Conservation (phyloP, 495 filamentous ascomycete species). For the Hypoxylon trugodes region DNA sequence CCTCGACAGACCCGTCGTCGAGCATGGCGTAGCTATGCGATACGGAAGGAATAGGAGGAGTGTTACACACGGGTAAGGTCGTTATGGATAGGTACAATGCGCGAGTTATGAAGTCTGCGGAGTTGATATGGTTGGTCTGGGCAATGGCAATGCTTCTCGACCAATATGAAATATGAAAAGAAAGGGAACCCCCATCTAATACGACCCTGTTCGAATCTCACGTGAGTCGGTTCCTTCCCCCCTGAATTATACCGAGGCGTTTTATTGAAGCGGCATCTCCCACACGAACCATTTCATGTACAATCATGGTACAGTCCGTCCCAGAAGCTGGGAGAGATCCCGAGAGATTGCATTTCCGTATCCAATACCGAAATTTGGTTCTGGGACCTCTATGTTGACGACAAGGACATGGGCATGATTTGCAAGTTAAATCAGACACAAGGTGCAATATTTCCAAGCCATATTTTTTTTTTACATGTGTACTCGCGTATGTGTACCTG, state of each 20-base stretch:
- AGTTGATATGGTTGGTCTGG: slow-evolving; percentile 28
- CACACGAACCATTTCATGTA: slow-evolving; percentile 26
- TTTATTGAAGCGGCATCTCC: slow-evolving; percentile 20
- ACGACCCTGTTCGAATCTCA: slow-evolving; percentile 4
- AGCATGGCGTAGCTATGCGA: slow-evolving; percentile 16
- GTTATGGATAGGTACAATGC: not conserved
- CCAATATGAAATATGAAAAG: slow-evolving; percentile 35
- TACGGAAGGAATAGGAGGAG: not conserved
- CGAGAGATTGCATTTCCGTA: slow-evolving; percentile 9
- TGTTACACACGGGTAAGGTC: not conserved
- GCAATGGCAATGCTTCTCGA: slow-evolving; percentile 23
- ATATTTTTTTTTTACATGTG: no score
- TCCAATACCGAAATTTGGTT: no score
- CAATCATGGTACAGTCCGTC: slow-evolving; percentile 19
- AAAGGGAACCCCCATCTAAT: slow-evolving; percentile 18
- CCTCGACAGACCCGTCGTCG: slow-evolving; percentile 29
- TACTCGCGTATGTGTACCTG: no score
- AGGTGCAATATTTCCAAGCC: no score
- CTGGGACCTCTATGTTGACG: no score
- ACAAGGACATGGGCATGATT: no score
- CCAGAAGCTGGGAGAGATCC: slow-evolving; percentile 6
- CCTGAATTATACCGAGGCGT: slow-evolving; percentile 30
- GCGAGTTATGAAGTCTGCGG: slow-evolving; percentile 3
- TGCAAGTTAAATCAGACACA: no score
- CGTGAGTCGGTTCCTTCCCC: slow-evolving; percentile 21